These are phyloP conservation scores for Collybiopsis luxurians DNA, from an alignment of 768 basidiomycete species.

Conservation along the genomic window DNA sequence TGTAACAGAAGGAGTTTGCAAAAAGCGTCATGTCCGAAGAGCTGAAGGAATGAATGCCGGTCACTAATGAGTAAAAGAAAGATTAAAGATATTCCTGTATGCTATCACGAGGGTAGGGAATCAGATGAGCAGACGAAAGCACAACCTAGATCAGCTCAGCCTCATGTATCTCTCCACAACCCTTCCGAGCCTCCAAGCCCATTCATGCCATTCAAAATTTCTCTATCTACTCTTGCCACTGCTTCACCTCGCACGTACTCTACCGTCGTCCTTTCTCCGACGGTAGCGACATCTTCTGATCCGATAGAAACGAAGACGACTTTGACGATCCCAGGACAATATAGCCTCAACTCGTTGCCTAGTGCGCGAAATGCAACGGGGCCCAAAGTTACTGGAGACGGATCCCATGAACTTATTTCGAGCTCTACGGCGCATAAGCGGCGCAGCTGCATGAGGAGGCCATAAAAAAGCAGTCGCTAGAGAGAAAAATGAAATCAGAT, in stretches of 20 bases:
- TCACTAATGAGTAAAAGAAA: too few species aligned
- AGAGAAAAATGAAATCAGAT: background rate
- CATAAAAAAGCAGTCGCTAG: conserved; percentile 63
- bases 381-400: conserved; percentile 40
- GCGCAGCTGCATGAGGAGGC: conserved; percentile 50
- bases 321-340: conserved; percentile 47
- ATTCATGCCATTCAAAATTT: conserved; percentile 11
- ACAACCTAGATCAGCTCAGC: background rate
- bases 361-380: conserved; percentile 56
- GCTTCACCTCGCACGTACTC: conserved; percentile 23
- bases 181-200: conserved; percentile 14
- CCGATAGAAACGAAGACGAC: conserved; percentile 51
- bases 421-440: conserved; percentile 56
- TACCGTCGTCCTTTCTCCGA: conserved; percentile 51
- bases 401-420: conserved; percentile 66
- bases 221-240: conserved; percentile 23
- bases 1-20: too few species aligned
- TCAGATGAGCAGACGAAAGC: background rate
- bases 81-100: too few species aligned
- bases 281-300: conserved; percentile 31
- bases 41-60: too few species aligned
- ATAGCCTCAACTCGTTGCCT: conserved; percentile 58
- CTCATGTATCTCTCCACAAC: conserved; percentile 30
- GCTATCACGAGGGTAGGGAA: too few species aligned
- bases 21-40: too few species aligned